Conservation (phyloP, 2,329 filamentous ascomycete genomes). For the Xylaria sp. region DNA sequence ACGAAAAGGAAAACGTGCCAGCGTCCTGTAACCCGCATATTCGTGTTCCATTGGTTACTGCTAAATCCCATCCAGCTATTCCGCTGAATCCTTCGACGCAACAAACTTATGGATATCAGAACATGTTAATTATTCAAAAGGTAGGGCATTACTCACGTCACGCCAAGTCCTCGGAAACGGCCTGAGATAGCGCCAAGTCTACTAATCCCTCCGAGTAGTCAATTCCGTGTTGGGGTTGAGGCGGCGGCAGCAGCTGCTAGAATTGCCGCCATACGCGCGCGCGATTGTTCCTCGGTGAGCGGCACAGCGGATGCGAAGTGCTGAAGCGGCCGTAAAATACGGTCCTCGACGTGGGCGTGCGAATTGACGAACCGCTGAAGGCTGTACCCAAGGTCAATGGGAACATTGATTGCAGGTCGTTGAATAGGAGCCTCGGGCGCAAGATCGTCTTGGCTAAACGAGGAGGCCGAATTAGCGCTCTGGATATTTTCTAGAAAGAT, state of each 20-base stretch:
- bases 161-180: not conserved
- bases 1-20: not conserved
- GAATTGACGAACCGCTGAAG: slow-evolving; percentile 46
- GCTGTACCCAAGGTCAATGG: slow-evolving; percentile 44
- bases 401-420: slow-evolving; percentile 42
- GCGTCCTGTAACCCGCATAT: not conserved
- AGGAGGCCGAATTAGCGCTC: not conserved
- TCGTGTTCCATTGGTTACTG: not conserved
- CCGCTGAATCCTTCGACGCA: not conserved
- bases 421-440: slow-evolving; percentile 30
- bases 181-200: not conserved
- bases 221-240: slow-evolving; percentile 24
- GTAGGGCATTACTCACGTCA: slow-evolving; percentile 5
- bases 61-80: not conserved
- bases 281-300: slow-evolving; percentile 46
- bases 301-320: slow-evolving; percentile 37
- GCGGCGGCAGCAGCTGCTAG: slow-evolving; percentile 31
- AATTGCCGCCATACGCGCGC: slow-evolving; percentile 45
- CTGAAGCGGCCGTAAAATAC: slow-evolving; percentile 41
- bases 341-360: slow-evolving; percentile 44
- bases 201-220: slow-evolving; percentile 18
- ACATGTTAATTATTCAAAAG: not conserved
- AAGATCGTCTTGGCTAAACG: slow-evolving; percentile 37
- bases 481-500: not conserved
- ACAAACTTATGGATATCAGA: slow-evolving; percentile 5